These are phyloP conservation scores for Penicillium glabrum DNA, from an alignment of 2,329 filamentous ascomycete species.

Conservation along the genomic window DNA sequence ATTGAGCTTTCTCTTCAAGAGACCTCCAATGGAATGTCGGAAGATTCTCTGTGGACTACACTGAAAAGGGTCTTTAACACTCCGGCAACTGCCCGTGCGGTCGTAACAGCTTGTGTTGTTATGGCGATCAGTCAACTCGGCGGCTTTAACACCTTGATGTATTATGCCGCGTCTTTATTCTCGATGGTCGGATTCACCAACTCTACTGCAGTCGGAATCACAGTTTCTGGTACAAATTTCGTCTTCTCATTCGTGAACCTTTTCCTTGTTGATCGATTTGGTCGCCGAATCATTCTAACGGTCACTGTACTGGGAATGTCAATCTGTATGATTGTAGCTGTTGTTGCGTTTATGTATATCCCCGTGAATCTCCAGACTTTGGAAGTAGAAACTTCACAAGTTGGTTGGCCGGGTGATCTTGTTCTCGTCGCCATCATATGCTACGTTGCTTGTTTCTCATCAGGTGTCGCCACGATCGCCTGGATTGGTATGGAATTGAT, in stretches of 20 bases:
- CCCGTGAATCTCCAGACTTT: constrained; percentile 45
- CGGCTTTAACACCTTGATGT: constrained; percentile 49
- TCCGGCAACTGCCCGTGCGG: constrained; percentile 8
- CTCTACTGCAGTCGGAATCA: constrained; percentile 50
- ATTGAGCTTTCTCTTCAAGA: constrained; percentile 45
- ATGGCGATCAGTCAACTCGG: constrained; percentile 41
- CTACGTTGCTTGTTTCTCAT: constrained; percentile 47
- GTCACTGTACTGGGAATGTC: constrained; percentile 47
- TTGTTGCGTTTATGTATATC: constrained; percentile 49
- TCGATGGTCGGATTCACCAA: constrained; percentile 52
- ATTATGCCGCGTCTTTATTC: constrained; percentile 47
- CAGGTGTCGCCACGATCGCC: constrained; percentile 48
- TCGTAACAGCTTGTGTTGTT: constrained; percentile 8
- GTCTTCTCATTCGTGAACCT: constrained; percentile 51
- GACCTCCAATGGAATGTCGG: constrained; percentile 15
- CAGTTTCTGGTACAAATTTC: constrained; percentile 39
- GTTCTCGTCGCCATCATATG: constrained; percentile 47
- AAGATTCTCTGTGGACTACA: constrained; percentile 11
- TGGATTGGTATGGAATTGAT: constrained; percentile 52
- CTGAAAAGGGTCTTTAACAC: constrained; percentile 11
- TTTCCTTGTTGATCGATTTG: constrained; percentile 45
- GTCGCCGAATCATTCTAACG: constrained; percentile 46
- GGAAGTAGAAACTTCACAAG: constrained; percentile 32
- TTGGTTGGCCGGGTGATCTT: constrained; percentile 37
- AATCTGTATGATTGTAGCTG: constrained; percentile 39